These are phyloP conservation scores for Digitaria exilis DNA, from an alignment of 202 grass and related monocot species.

Conservation along the genomic window DNA sequence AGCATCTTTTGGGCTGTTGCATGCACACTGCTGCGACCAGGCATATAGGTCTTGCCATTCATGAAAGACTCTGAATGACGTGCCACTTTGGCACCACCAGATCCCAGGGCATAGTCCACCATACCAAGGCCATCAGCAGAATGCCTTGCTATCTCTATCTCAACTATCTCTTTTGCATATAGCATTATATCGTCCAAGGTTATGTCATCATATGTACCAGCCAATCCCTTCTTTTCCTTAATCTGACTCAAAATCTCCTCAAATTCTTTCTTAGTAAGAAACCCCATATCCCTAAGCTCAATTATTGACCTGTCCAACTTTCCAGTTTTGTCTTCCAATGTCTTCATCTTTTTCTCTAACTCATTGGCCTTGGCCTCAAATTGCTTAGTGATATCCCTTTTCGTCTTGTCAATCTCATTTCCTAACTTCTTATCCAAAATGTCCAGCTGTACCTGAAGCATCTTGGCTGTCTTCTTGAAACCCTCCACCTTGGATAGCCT, in stretches of 20 bases:
- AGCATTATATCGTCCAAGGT: constrained; percentile 73
- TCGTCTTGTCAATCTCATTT: constrained; percentile 64
- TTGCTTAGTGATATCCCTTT: constrained; percentile 54
- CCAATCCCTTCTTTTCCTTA: constrained; percentile 62
- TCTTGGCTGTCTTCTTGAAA: constrained; percentile 69
- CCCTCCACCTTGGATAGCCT: constrained; percentile 72
- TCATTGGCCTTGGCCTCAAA: constrained; percentile 60
- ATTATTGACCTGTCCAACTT: constrained; percentile 63
- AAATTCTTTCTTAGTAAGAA: constrained; percentile 77
- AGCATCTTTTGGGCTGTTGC: constrained; percentile 72
- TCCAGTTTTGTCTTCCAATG: constrained; percentile 62
- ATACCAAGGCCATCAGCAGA: constrained; percentile 88
- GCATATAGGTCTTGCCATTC: constrained; percentile 32
- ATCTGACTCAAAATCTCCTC: constrained; percentile 65
- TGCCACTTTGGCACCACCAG: constrained; percentile 75
- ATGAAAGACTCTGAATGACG: constrained; percentile 67
- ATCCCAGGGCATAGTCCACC: constrained; percentile 88
- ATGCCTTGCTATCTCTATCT: constrained; percentile 84
- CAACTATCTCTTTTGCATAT: constrained; percentile 87
- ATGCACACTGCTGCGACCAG: constrained; percentile 37
- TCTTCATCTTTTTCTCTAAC: constrained; percentile 61
- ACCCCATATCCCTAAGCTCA: constrained; percentile 64
- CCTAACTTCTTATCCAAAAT: constrained; percentile 84
- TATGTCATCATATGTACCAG: constrained; percentile 39
- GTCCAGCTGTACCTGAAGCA: constrained; percentile 88